Evolutionary conservation across 2,329 filamentous ascomycete species (phyloP), one percentile per base, ranked within the genome.

Genomic region (Periconia digitata): DNA sequence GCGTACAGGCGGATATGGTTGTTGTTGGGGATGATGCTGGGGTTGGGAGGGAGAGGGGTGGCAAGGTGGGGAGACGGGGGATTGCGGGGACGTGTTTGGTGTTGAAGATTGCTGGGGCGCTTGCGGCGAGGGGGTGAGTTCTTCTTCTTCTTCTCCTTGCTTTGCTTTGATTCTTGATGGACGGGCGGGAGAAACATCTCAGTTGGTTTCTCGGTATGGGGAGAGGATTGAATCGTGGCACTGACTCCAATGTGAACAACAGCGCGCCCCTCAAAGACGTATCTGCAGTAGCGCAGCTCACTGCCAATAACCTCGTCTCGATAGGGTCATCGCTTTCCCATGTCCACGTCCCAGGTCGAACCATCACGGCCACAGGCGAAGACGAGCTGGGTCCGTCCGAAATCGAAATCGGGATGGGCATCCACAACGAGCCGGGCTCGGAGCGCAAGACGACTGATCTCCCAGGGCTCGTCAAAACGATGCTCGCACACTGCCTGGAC

Each of bases 1-100:
- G 90, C 0, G 73, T 90, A 20, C 74, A 84, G 16, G 88, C 89
- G 0, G 89, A 95, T 68, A 95, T 96, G 87, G 85, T 95, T 8
- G 87, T 95, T 8, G 90, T 96, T 7, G 90, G 86, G 6, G 92
- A 97, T 64, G 92, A 97, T 71, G 91, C 92, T 3, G 91, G 92
- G 37, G 92, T 97, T 39, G 92, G 92, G 1, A 79, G 90, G 49
- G 79, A 76, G 44, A 86, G 86, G 67, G 86, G 88, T 10, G 92
- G 92, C n/a, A 96, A 96, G 69, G 92, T 96, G 15, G 92, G 92
- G 1, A 78, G 92, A 43, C 82, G 92, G 64, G 92, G 92, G 44
- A 94, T 97, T 69, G 92, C 90, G 3, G 92, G 92, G 24, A 95
- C 91, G 6, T 89, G 95, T 34, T 76, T 96, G 20, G 89, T 96